phyloP scores from a whole-genome alignment of 371 early-diverging fungal genomes.

The Actinomucor elegans region DNA sequence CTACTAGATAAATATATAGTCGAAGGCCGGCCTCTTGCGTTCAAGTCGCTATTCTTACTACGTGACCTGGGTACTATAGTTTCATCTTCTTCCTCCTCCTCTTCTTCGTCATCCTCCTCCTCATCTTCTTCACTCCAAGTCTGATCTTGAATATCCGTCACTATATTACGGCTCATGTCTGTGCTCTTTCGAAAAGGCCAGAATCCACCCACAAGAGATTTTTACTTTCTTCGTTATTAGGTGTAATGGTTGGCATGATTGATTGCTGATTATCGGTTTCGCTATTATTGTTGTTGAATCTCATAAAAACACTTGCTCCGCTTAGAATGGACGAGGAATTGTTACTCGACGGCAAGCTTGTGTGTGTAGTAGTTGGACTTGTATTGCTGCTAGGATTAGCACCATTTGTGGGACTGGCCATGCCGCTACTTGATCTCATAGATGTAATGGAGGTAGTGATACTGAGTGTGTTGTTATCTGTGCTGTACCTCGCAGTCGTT shows the following conservation, averaged over 20 bases:
- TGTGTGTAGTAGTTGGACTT: not conserved
- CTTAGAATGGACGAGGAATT: not conserved
- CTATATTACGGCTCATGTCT: conserved; percentile 5
- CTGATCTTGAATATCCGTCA: not conserved
- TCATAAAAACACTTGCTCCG: conserved; percentile 11
- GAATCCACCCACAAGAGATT: conserved; percentile 14
- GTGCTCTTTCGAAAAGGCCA: conserved; percentile 27
- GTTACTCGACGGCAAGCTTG: not conserved
- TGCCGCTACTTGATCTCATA: not conserved
- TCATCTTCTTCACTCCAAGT: conserved; percentile 20
- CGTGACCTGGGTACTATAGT: not conserved
- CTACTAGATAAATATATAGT: not conserved
- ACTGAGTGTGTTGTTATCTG: not conserved
- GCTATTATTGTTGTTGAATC: conserved; percentile 1
- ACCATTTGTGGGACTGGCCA: not conserved
- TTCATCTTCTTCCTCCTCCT: not conserved
- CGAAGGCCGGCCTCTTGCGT: not conserved
- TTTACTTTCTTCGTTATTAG: not conserved
- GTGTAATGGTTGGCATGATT: no score
- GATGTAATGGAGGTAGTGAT: not conserved
- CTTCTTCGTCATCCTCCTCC: conserved; percentile 15
- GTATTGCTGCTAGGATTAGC: not conserved
- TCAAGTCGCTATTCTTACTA: not conserved
- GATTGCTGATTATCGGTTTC: not conserved
- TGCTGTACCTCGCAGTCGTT: not conserved